Conservation (phyloP, 306 rosid species). For the Prunus mume region DNA sequence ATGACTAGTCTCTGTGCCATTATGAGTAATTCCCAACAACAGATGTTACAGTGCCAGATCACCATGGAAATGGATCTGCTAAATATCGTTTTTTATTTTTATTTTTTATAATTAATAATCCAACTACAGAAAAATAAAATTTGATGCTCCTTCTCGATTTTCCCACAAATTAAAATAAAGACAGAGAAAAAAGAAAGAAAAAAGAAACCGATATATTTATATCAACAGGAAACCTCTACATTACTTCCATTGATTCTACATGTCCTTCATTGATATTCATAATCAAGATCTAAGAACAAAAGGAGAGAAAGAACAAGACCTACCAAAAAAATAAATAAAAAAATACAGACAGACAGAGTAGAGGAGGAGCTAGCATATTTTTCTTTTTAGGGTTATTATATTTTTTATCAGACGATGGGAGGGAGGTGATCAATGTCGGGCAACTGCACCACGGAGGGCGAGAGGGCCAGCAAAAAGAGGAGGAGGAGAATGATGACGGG, state of each 20-base stretch:
- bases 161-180: background rate
- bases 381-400: too few species aligned
- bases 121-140: too few species aligned
- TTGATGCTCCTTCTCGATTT: background rate
- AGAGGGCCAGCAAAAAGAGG: slow-evolving; percentile 51
- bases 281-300: background rate
- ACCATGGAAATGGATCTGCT: too few species aligned
- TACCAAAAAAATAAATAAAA: too few species aligned
- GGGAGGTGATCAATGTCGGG: slow-evolving; percentile 3
- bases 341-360: too few species aligned
- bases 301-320: too few species aligned
- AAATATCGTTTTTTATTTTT: too few species aligned
- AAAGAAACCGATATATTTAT: background rate
- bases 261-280: background rate
- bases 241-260: background rate
- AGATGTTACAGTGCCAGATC: too few species aligned
- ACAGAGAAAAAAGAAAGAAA: background rate
- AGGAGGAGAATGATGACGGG: slow-evolving; percentile 51
- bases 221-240: background rate
- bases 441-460: slow-evolving; percentile 28
- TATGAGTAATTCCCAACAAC: too few species aligned
- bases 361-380: too few species aligned
- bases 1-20: too few species aligned
- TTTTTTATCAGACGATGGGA: background rate
- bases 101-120: too few species aligned